A percentile compares a stretch with the other conserved stretches of the same genome.
Evolutionary conservation across 1,139 yeast genomes (phyloP).

Genomic region (Magnusiomyces tetraspermus): DNA sequence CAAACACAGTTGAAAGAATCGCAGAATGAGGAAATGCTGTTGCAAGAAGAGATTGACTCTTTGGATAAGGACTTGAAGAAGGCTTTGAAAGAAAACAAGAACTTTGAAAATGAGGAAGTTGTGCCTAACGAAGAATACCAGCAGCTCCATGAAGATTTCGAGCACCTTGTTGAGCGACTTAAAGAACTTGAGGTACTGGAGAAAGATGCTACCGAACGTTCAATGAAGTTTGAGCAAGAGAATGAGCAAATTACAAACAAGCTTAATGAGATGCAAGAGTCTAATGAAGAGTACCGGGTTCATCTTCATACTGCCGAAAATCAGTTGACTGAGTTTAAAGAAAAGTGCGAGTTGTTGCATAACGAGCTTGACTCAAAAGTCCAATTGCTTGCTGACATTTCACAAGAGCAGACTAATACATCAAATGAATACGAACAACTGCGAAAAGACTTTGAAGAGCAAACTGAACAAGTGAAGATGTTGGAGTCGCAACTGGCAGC

Average conservation of each 20-base stretch:
- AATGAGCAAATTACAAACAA: neutral
- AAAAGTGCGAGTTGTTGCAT: neutral
- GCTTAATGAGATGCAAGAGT: neutral
- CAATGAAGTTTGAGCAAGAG: neutral
- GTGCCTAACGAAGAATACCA: neutral
- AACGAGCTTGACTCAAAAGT: neutral
- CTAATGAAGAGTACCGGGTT: neutral
- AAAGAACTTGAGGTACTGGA: neutral
- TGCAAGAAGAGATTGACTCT: neutral
- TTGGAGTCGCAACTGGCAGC: neutral
- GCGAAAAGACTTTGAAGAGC: neutral
- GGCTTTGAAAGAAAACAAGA: neutral
- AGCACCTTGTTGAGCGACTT: neutral
- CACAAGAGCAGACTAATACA: neutral
- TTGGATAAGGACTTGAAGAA: neutral
- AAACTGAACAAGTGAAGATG: neutral
- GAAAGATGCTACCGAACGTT: neutral
- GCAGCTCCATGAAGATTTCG: constrained; percentile 1
- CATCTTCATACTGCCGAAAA: too few species aligned
- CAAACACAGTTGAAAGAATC: neutral
- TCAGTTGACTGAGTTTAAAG: neutral
- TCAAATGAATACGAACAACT: neutral
- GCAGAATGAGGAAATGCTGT: constrained; percentile 2
- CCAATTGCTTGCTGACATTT: neutral
- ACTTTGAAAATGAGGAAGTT: neutral